A percentile compares a stretch with the other conserved stretches of the same genome.
phyloP scores from a whole-genome alignment of 2,329 filamentous ascomycete genomes.

The Metarhizium album region DNA sequence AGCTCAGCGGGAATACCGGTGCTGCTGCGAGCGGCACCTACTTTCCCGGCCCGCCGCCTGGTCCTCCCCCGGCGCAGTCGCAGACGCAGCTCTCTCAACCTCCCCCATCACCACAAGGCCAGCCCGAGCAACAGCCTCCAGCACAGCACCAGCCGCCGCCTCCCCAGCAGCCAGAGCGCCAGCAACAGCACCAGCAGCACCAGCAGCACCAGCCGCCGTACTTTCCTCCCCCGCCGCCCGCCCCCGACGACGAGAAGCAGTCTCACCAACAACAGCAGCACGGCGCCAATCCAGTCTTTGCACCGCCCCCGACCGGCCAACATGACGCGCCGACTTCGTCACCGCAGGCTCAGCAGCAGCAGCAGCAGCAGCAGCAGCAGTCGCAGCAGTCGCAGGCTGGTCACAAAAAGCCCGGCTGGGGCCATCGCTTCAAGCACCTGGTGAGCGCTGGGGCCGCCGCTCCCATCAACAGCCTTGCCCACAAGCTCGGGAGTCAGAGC shows the following conservation, averaged over 20 bases:
- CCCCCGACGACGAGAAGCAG: no score
- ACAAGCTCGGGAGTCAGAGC: constrained; percentile 72
- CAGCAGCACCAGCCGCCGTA: no score
- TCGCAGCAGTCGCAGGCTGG: background rate
- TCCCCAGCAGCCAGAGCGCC: no score
- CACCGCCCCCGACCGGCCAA: constrained; percentile 14
- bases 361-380: constrained; percentile 5
- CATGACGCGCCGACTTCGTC: background rate
- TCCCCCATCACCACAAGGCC: background rate
- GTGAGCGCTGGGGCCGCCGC: constrained; percentile 42
- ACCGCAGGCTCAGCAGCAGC: background rate
- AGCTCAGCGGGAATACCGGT: constrained; percentile 7
- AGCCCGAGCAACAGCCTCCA: constrained; percentile 9
- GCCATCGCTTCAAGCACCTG: constrained; percentile 18
- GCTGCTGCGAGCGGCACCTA: no score
- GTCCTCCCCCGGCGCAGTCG: constrained; percentile 4
- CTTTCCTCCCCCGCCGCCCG: no score
- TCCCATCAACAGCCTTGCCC: constrained; percentile 71
- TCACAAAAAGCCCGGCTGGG: constrained; percentile 15
- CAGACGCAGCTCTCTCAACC: background rate
- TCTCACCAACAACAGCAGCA: constrained; percentile 15
- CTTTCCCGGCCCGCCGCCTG: constrained; percentile 14
- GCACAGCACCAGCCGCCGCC: background rate
- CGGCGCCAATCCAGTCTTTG: constrained; percentile 20
- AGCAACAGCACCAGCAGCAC: no score